Evolutionary conservation across 345 rosid species (phyloP).

Genomic region (Nephelium lappaceum): DNA sequence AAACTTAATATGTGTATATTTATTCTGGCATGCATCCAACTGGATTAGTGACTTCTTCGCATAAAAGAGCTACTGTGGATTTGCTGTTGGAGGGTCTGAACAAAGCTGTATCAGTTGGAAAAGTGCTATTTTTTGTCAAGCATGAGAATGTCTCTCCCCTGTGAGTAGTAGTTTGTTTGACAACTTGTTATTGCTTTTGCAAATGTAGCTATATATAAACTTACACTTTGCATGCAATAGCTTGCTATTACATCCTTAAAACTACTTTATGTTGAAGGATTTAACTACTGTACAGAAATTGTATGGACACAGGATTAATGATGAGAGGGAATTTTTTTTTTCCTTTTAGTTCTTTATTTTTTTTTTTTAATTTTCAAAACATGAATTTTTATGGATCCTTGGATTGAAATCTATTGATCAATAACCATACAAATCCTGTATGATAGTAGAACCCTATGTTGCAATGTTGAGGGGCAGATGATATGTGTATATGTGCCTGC

Average conservation of each 20-base stretch:
- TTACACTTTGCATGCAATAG: background rate
- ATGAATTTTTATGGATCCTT: too few species aligned
- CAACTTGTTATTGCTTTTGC: conserved; percentile 2
- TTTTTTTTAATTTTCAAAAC: too few species aligned
- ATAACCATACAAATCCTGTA: too few species aligned
- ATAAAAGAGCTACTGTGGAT: conserved; percentile 48
- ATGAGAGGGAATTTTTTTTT: too few species aligned
- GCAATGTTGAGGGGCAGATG: background rate
- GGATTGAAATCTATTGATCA: too few species aligned
- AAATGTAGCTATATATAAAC: conserved; percentile 1
- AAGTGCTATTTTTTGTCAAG: conserved; percentile 62
- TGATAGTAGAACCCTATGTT: background rate
- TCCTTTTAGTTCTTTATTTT: too few species aligned
- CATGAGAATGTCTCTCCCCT: conserved; percentile 63
- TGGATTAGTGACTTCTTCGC: conserved; percentile 46
- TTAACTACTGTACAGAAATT: too few species aligned
- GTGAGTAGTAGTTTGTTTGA: conserved; percentile 46
- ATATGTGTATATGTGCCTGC: background rate
- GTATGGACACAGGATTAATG: too few species aligned
- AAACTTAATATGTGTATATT: conserved; percentile 10
- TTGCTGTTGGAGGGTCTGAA: conserved; percentile 60
- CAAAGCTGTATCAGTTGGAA: conserved; percentile 61
- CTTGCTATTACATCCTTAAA: background rate
- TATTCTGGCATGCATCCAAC: conserved; percentile 6
- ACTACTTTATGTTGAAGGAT: background rate